Base-by-base conservation (phyloP, 2,329 filamentous ascomycete species). In the Botrytis elliptica region DNA sequence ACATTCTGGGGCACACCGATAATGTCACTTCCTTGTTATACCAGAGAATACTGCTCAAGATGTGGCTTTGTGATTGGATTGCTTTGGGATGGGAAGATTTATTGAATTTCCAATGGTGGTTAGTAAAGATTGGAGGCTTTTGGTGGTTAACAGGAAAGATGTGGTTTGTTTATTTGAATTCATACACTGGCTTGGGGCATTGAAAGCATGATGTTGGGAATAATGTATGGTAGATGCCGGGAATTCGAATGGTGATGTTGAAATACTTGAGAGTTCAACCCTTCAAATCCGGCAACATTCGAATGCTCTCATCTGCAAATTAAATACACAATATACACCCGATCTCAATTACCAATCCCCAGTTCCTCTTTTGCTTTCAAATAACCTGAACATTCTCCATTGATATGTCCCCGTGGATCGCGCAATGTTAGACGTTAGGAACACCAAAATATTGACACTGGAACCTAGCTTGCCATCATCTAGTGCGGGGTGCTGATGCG, bases 61-160 rank as follows among this genome's bases (percentile, higher is more conserved):
- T 71, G 8, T 46, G 52, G 40, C 59, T 71, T 25, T 66, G 60
- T 66, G 49, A 71, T 40, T 49, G 49, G 18, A 9, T 74, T 22
- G 72, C 72, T 40, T 49, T 74, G 4, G 72, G 72, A 38, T 71
- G 59, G 59, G 25, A 49, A 25, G 72, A 66, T 7, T 12, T 74
- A 22, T 57, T 71, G n/a, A 40, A 74, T 44, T 14, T 57, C 12
- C 66, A 74, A 42, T 65, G 36, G 40, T 71, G 60, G 36, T 6
- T 71, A 6, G 10, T 59, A 7, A 70, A 49, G 36, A 36, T 25
- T 66, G 68, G 29, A 14, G 5, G 33, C 12, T 18, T 65, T 49
- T 74, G 72, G 72, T 71, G 59, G 57, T 16, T 60, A n/a, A 40
- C 63, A 6, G 63, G 52, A 38, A 67, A 57, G 38, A 14, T 67